phyloP scores from a whole-genome alignment of 2,329 filamentous ascomycete genomes.

The Talaromyces albobiverticillius region DNA sequence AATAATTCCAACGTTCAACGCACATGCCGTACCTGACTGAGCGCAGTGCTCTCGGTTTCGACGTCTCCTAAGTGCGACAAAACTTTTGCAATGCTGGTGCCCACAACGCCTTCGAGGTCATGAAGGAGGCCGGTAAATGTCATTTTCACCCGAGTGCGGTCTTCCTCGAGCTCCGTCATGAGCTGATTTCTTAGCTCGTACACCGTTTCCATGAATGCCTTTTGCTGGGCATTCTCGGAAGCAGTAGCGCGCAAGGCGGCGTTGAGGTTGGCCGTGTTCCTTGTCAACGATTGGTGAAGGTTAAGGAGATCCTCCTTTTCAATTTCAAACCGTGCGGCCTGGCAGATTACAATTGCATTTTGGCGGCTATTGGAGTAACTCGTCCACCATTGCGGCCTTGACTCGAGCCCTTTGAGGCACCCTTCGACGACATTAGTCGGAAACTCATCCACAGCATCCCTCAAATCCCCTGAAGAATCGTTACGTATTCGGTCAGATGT shows the following conservation, averaged over 20 bases:
- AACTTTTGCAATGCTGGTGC: constrained; percentile 19
- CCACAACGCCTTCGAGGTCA: constrained; percentile 25
- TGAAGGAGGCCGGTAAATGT: constrained; percentile 25
- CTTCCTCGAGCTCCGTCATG: constrained; percentile 30
- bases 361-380: constrained; percentile 63
- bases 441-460: constrained; percentile 23
- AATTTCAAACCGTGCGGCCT: constrained; percentile 57
- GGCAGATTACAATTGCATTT: constrained; percentile 61
- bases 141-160: constrained; percentile 22
- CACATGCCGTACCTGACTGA: constrained; percentile 23
- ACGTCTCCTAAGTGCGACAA: constrained; percentile 19
- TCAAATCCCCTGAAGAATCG: not conserved
- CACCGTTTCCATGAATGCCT: constrained; percentile 31
- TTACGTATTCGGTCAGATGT: constrained; percentile 21
- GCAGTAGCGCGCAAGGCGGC: constrained; percentile 29
- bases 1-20: not conserved
- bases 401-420: constrained; percentile 55
- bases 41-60: constrained; percentile 16
- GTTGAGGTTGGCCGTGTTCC: constrained; percentile 35
- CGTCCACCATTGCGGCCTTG: constrained; percentile 59
- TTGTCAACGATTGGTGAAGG: constrained; percentile 36
- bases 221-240: constrained; percentile 28
- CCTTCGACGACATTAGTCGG: constrained; percentile 36
- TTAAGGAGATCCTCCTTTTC: constrained; percentile 51
- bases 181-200: constrained; percentile 30